These are phyloP conservation scores for Tolypocladium inflatum DNA, from an alignment of 2,329 filamentous ascomycete genomes.

Conservation along the genomic window DNA sequence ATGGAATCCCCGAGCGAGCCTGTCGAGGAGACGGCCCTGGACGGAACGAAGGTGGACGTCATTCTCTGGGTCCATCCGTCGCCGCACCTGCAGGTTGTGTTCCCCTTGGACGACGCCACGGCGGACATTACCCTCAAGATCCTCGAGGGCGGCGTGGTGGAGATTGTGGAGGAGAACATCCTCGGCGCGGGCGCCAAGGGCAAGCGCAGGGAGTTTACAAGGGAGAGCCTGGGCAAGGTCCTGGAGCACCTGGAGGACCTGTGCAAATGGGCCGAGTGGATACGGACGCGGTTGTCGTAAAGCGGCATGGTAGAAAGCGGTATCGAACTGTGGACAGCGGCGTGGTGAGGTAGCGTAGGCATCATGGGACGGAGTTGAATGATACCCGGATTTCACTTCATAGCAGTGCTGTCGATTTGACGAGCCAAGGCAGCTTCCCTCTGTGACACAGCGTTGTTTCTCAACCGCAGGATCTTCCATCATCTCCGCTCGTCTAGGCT, in stretches of 20 bases:
- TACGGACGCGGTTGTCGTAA: conserved; percentile 26
- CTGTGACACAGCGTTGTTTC: too few relatives aligned
- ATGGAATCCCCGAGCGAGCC: conserved; percentile 8
- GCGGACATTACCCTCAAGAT: conserved; percentile 50
- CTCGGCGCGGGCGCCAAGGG: conserved; percentile 10
- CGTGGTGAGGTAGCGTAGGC: not conserved
- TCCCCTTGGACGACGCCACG: conserved; percentile 38
- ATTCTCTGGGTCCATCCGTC: conserved; percentile 41
- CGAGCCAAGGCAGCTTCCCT: too few relatives aligned
- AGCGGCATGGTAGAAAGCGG: not conserved
- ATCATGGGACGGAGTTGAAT: not conserved
- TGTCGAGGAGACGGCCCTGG: not conserved
- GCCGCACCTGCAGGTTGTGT: conserved; percentile 41
- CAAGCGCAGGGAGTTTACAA: conserved; percentile 23
- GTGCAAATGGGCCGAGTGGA: conserved; percentile 44
- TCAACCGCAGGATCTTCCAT: not conserved
- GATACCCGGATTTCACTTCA: not conserved
- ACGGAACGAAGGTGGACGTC: conserved; percentile 36
- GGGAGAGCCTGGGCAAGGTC: conserved; percentile 32
- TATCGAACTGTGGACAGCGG: not conserved
- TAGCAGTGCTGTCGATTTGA: not conserved
- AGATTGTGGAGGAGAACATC: conserved; percentile 48
- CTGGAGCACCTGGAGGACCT: conserved; percentile 43
- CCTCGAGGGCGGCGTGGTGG: conserved; percentile 47
- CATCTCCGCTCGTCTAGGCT: not conserved